phyloP scores from a whole-genome alignment of 306 rosid genomes.

The Ormosia semicastrata region DNA sequence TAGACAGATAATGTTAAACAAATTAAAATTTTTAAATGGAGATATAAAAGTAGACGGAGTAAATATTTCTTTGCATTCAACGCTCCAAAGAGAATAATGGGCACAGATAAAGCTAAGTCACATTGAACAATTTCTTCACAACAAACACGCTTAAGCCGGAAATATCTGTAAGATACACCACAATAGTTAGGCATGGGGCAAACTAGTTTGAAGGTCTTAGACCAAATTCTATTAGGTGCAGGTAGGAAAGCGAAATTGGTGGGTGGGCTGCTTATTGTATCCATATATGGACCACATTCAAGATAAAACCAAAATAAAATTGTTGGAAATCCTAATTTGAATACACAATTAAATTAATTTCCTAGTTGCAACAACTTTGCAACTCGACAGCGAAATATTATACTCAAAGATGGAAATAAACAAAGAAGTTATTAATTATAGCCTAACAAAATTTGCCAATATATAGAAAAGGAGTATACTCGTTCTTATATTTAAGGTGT shows the following conservation, averaged over 20 bases:
- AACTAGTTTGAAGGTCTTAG: not conserved
- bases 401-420: no score
- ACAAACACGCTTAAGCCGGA: not conserved
- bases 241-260: not conserved
- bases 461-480: no score
- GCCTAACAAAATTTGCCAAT: no score
- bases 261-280: not conserved
- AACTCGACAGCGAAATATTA: no score
- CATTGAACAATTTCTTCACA: not conserved
- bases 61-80: constrained; percentile 1
- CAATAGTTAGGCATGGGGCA: not conserved
- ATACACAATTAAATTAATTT: no score
- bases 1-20: no score
- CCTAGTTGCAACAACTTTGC: no score
- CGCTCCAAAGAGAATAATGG: not conserved
- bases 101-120: not conserved
- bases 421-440: no score
- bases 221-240: not conserved
- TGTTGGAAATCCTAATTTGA: not conserved
- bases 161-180: not conserved
- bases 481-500: no score
- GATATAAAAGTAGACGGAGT: no score
- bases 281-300: not conserved
- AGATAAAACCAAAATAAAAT: not conserved
- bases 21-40: no score